Evolutionary conservation across 2,329 filamentous ascomycete genomes (phyloP).

Genomic region (Calonectria pauciramosa): DNA sequence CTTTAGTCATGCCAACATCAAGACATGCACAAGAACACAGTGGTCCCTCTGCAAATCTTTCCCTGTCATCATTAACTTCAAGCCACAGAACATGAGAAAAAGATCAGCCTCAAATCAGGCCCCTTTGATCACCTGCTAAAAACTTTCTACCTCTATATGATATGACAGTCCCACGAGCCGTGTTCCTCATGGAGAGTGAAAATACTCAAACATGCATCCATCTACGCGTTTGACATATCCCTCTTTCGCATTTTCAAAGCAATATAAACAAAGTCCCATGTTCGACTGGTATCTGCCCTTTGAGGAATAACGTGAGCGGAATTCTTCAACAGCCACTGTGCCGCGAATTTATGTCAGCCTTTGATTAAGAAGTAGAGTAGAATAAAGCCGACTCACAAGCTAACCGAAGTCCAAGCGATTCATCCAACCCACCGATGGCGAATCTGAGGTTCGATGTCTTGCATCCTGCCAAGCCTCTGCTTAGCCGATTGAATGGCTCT

Average conservation of each 20-base stretch:
- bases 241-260: conserved; percentile 1
- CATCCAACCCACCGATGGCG: not conserved
- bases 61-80: not conserved
- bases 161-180: not conserved
- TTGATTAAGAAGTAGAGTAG: no score
- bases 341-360: not conserved
- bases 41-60: not conserved
- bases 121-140: not conserved
- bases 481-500: not conserved
- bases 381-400: not conserved
- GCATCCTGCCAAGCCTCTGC: not conserved
- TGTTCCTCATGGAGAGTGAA: not conserved
- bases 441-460: not conserved
- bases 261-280: not conserved
- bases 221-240: not conserved
- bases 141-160: not conserved
- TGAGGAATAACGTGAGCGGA: not conserved
- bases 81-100: not conserved
- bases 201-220: conserved; percentile 4
- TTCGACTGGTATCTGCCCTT: not conserved
- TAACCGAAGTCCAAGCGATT: not conserved
- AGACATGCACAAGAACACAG: not conserved
- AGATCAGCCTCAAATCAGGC: not conserved
- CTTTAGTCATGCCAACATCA: not conserved
- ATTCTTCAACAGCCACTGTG: not conserved